Percentiles rank a stretch among this genome's conserved stretches.
Conservation (phyloP, 2,329 filamentous ascomycete genomes). For the Aspergillus proliferans region DNA sequence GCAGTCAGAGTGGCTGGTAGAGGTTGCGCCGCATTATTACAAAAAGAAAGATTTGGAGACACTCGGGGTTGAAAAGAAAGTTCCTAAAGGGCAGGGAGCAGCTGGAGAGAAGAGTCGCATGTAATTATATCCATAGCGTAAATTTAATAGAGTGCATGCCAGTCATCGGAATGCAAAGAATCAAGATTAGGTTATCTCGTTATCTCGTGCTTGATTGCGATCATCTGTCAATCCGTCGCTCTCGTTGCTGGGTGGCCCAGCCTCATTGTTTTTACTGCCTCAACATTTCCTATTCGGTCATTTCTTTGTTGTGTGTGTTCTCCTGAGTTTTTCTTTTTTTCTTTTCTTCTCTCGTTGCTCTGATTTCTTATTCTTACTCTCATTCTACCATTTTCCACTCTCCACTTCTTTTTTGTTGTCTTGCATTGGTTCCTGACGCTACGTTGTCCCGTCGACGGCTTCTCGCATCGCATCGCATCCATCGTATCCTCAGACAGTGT, state of each 20-base stretch:
- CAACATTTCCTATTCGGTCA: too few species aligned
- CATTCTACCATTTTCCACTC: neutral
- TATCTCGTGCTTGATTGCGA: too few species aligned
- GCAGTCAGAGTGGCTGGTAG: conserved; percentile 74
- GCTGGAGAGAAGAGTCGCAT: conserved; percentile 34
- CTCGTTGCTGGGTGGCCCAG: too few species aligned
- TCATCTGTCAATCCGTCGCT: too few species aligned
- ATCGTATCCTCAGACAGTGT: too few species aligned
- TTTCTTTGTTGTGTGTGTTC: conserved; percentile 1
- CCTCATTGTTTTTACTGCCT: too few species aligned
- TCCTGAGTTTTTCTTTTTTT: conserved; percentile 9
- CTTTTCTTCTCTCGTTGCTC: neutral
- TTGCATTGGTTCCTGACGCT: neutral
- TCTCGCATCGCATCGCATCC: too few species aligned
- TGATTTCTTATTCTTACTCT: neutral
- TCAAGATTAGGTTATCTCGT: too few species aligned
- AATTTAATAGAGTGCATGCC: too few species aligned
- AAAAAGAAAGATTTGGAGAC: conserved; percentile 85
- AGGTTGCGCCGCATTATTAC: conserved; percentile 90
- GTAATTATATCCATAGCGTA: neutral
- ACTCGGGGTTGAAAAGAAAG: conserved; percentile 68
- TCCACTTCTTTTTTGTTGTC: neutral
- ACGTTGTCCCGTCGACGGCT: conserved; percentile 1
- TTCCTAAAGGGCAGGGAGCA: conserved; percentile 54
- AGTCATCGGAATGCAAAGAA: too few species aligned